Conservation (phyloP, 148 eudicot genomes). For the Fagopyrum homotropicum region DNA sequence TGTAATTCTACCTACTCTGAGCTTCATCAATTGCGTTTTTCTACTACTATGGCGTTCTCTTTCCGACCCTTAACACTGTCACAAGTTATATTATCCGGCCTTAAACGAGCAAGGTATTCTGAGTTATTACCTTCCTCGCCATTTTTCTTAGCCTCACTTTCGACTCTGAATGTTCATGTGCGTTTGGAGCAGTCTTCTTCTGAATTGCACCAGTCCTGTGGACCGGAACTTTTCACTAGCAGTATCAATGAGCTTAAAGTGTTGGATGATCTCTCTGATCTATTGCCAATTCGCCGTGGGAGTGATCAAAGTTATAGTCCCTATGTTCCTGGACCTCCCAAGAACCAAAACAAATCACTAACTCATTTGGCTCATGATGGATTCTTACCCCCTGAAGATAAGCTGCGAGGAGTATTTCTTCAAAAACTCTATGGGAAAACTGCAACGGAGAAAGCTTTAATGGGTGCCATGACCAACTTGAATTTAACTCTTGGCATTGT, state of each 20-base stretch:
- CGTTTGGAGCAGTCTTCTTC: not conserved
- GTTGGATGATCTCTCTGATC: slow-evolving; percentile 44
- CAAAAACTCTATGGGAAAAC: slow-evolving; percentile 58
- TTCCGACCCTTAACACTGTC: not conserved
- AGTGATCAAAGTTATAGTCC: not conserved
- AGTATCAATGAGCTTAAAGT: slow-evolving; percentile 33
- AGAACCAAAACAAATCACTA: slow-evolving; percentile 12
- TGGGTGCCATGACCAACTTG: slow-evolving; percentile 23
- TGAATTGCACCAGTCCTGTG: not conserved
- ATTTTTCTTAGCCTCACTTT: slow-evolving; percentile 1
- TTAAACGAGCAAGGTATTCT: slow-evolving; percentile 5
- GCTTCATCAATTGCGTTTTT: not conserved
- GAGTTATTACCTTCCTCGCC: not conserved
- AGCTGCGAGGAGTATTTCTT: slow-evolving; percentile 74
- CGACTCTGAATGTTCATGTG: not conserved
- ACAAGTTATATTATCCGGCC: not conserved
- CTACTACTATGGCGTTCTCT: not conserved
- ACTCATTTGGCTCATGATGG: slow-evolving; percentile 34
- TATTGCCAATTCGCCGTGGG: slow-evolving; percentile 37
- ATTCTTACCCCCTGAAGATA: slow-evolving; percentile 60
- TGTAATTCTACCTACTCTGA: not conserved
- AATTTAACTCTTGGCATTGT: slow-evolving; percentile 42
- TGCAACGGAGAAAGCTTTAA: slow-evolving; percentile 41
- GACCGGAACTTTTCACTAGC: not conserved
- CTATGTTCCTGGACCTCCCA: not conserved